Percentiles rank a stretch among this genome's conserved stretches.
Evolutionary conservation across 257 asterid species (phyloP).

Genomic region (Hygrophila difformis): DNA sequence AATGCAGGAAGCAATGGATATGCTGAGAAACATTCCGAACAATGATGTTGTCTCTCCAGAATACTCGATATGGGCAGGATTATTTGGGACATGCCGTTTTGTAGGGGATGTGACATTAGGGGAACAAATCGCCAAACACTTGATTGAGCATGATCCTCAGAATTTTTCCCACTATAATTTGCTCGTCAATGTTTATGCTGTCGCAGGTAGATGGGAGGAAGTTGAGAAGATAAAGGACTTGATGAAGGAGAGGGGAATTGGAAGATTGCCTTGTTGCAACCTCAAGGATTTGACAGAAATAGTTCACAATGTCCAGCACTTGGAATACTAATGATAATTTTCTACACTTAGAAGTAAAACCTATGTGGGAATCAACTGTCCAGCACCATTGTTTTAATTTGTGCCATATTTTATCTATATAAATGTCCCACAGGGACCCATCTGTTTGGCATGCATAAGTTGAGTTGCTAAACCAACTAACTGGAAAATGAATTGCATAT

Average conservation of each 20-base stretch:
- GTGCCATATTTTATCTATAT: no score
- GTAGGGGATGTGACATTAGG: conserved; percentile 33
- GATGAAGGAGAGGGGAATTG: conserved; percentile 50
- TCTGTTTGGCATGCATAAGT: no score
- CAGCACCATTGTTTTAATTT: no score
- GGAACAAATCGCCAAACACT: conserved; percentile 38
- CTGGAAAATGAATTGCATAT: no score
- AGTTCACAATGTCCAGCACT: conserved; percentile 30
- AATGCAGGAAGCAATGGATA: conserved; percentile 47
- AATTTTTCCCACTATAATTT: conserved; percentile 36
- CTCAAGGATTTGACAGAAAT: conserved; percentile 54
- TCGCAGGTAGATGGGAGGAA: conserved; percentile 63
- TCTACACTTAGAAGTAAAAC: no score
- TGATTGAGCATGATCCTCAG: conserved; percentile 54
- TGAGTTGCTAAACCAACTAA: no score
- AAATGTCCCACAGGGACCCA: no score
- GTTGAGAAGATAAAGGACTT: conserved; percentile 37
- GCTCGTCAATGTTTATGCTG: conserved; percentile 58
- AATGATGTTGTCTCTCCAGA: conserved; percentile 28
- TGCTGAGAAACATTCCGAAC: conserved; percentile 32
- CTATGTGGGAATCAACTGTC: no score
- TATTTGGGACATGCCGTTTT: conserved; percentile 49
- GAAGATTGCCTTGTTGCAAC: conserved; percentile 32
- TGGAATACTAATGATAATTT: no score
- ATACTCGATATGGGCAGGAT: conserved; percentile 41